Percentiles rank a stretch among this genome's conserved stretches.
Conservation (phyloP, 352 stramenopile species). For the Globisporangium irregulare region DNA sequence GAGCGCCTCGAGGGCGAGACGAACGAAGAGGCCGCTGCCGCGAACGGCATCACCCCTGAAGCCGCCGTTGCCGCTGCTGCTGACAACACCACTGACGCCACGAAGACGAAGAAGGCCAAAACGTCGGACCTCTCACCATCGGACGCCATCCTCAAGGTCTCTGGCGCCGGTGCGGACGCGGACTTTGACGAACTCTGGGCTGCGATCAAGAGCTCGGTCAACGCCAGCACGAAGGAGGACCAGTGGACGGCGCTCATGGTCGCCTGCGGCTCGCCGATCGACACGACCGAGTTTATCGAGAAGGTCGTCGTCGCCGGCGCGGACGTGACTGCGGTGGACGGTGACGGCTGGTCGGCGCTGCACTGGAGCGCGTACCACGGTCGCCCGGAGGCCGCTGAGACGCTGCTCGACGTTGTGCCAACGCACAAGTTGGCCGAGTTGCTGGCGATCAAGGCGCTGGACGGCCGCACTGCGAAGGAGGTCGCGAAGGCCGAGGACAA, state of each 20-base stretch:
- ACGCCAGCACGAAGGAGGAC: conserved; percentile 68
- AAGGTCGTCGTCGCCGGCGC: conserved; percentile 52
- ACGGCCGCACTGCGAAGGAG: conserved; percentile 64
- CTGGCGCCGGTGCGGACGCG: conserved; percentile 59
- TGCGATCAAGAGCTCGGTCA: conserved; percentile 54
- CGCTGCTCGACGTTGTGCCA: conserved; percentile 42
- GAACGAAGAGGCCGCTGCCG: conserved; percentile 43
- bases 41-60: conserved; percentile 21
- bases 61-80: conserved; percentile 6
- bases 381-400: conserved; percentile 66
- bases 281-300: conserved; percentile 79
- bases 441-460: conserved; percentile 46
- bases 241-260: conserved; percentile 85
- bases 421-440: conserved; percentile 33
- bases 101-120: conserved; percentile 25
- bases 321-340: conserved; percentile 59
- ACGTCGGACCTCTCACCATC: conserved; percentile 30
- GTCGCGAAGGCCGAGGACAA: conserved; percentile 72
- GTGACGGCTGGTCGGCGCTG: conserved; percentile 77
- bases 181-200: conserved; percentile 73
- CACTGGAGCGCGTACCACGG: conserved; percentile 85
- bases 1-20: conserved; percentile 77
- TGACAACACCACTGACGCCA: neutral
- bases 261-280: conserved; percentile 71
- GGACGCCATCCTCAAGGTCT: conserved; percentile 59